Percentiles rank a stretch among this genome's conserved stretches.
Conservation (phyloP, 2,329 filamentous ascomycete species). For the Penicillium hesseltinei region DNA sequence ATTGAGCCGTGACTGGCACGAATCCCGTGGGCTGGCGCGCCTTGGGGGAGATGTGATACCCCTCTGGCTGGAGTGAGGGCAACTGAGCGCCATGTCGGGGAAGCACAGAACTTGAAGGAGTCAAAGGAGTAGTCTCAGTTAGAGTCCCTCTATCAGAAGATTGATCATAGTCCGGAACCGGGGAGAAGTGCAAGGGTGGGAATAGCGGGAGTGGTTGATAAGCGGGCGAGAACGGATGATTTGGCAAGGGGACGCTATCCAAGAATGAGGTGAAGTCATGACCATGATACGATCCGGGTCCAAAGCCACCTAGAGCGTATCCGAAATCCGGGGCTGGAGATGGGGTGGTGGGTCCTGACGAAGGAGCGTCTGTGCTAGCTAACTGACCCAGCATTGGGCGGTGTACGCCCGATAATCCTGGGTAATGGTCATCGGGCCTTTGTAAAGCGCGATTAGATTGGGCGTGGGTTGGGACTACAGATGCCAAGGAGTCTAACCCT, state of each 20-base stretch:
- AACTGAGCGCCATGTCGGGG: conserved; percentile 35
- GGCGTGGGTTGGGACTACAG: conserved; percentile 26
- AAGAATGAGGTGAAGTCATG: conserved; percentile 38
- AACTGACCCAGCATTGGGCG: conserved; percentile 15
- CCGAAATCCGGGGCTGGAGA: conserved; percentile 27
- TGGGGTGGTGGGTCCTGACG: conserved; percentile 21
- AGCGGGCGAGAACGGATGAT: conserved; percentile 33
- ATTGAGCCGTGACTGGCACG: conserved; percentile 33
- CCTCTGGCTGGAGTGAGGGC: conserved; percentile 35
- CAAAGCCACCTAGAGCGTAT: conserved; percentile 15
- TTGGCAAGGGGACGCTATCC: conserved; percentile 35
- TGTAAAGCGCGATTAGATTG: conserved; percentile 14
- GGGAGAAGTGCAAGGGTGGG: conserved; percentile 27
- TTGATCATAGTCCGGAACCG: conserved; percentile 27
- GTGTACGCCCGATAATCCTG: conserved; percentile 8
- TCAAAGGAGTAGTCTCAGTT: conserved; percentile 15
- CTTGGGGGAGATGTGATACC: conserved; percentile 25
- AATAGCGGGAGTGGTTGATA: conserved; percentile 37
- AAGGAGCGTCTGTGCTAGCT: conserved; percentile 10
- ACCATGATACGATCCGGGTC: conserved; percentile 25
- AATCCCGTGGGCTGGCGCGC: conserved; percentile 29
- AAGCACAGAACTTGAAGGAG: conserved; percentile 32
- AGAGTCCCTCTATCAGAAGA: conserved; percentile 17
- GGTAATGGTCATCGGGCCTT: conserved; percentile 13
- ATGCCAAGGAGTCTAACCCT: conserved; percentile 30